Evolutionary conservation across 2,329 filamentous ascomycete genomes (phyloP).

Genomic region (Cercospora citrullina): DNA sequence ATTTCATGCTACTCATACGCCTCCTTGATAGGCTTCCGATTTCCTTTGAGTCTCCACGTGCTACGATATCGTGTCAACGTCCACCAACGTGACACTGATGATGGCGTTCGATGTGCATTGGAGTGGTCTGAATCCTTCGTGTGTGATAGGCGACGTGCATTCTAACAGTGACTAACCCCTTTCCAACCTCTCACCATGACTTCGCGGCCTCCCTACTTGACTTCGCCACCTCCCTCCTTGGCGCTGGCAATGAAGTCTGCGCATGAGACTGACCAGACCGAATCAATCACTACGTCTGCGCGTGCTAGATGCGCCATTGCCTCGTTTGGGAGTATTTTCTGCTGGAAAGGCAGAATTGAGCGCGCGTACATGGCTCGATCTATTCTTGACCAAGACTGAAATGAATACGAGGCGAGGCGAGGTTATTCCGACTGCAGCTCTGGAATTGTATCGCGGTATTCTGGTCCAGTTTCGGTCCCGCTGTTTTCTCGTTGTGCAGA

Average conservation of each 20-base stretch:
- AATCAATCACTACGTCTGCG: not conserved
- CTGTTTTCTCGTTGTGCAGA: not conserved
- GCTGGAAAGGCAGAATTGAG: not conserved
- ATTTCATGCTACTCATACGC: not conserved
- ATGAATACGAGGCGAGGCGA: not conserved
- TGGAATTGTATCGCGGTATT: not conserved
- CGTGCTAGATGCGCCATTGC: not conserved
- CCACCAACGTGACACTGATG: not conserved
- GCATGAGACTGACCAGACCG: not conserved
- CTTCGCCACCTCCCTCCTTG: not conserved
- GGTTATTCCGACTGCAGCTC: not conserved
- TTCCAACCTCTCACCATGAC: not conserved
- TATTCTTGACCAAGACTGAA: not conserved
- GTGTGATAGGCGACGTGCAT: not conserved
- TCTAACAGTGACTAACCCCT: not conserved
- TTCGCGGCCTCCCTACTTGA: not conserved
- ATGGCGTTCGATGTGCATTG: not conserved
- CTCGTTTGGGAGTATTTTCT: not conserved
- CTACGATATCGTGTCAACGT: not conserved
- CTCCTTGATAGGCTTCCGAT: not conserved
- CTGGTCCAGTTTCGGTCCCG: not conserved
- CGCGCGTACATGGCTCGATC: not conserved
- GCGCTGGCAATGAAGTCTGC: not conserved
- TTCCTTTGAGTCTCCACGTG: not conserved
- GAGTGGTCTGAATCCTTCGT: not conserved